Base-by-base conservation (phyloP, 805 yeast species). In the Nakazawaea molendinolei region DNA sequence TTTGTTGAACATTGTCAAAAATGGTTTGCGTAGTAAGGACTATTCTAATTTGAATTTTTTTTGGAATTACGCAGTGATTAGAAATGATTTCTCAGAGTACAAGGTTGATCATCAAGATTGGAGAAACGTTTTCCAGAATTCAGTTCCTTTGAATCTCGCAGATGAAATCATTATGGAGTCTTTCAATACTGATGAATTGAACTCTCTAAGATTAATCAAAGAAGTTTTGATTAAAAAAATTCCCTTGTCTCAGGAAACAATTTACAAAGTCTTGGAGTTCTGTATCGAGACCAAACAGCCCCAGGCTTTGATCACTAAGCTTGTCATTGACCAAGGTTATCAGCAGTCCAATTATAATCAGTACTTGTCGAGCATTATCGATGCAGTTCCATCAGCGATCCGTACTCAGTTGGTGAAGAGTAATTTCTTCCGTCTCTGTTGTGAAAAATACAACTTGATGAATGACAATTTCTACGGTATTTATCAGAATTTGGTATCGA, bases 391-490 rank as follows among this genome's bases (percentile, higher is more conserved):
- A 22, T 6, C 32, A 12, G 53, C 51, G 31, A 34, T 44, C 12
- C 33, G 28, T n/a, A 16, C 17, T 3, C 17, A 37, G 3, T 27
- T 60, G 14, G 40, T 51, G 31, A 41, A 41, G 13, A 44, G 56
- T 5, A 38, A 42, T 8, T 49, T 58, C 23, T 58, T 58, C 46
- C 58, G 50, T 32, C 31, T 38, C 23, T 46, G 54, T 8, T 47
- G 58, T 36, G 64, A 60, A 45, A 55, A 53, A 32, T 60, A 53
- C 42, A 50, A 61, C 43, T 41, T 60, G 31, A 36, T 51, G 17
- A 49, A 34, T 26, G 64, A 60, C 33, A 60, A 58, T 40, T 46
- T 60, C 19, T 58, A 60, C 43, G 65, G 65, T 2, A 46, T 60
- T 21, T 48, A 55, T 40, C 54, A 52, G 38, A 47, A 52, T 17